Evolutionary conservation across 192 early-diverging fungal genomes (phyloP), one percentile per base, ranked within the genome.

Genomic region (Rhizoclosmatium globosum): DNA sequence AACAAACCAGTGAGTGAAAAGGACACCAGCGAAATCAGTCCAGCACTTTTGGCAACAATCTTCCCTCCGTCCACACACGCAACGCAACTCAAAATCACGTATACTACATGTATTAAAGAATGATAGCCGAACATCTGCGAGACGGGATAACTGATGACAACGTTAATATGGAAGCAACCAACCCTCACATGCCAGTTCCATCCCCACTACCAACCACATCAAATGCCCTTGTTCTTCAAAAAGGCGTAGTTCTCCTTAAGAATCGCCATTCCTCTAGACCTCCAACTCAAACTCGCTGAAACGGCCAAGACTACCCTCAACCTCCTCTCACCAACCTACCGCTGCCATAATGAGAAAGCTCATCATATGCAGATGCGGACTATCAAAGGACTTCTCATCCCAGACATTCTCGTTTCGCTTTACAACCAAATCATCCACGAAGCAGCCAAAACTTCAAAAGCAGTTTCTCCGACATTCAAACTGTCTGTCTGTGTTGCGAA

Each of bases 361-460:
- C 19, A 7, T 31, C 60, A 62, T 21, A 62, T 62, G 60, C 60
- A 62, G 38, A 62, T 62, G 60, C 60, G 60, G 15, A 62, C 60
- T 21, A 7, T 62, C 60, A 62, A 62, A 39, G 15, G 23, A 7
- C 21, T 21, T 7, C 19, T 9, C 11, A 62, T 62, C 38, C 60
- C 60, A 62, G 15, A 9, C 60, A 19, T 62, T 21, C 60, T 62
- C 38, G 60, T 62, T 19, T 4, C 7, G 4, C 21, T 62, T 7
- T 39, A 62, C 60, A 19, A 21, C 23, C 11, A 62, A 4, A 21
- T 62, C 9, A 39, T 39, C 9, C 0, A 19, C 0, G 38, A 31
- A 7, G 60, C 60, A 4, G 19, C 4, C 6, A 4, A 7, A 21
- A 21, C 38, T 23, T 62, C 60, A 39, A 9, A 9, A 21, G 21